Evolutionary conservation across 345 rosid species (phyloP).

Genomic region (Nephelium lappaceum): DNA sequence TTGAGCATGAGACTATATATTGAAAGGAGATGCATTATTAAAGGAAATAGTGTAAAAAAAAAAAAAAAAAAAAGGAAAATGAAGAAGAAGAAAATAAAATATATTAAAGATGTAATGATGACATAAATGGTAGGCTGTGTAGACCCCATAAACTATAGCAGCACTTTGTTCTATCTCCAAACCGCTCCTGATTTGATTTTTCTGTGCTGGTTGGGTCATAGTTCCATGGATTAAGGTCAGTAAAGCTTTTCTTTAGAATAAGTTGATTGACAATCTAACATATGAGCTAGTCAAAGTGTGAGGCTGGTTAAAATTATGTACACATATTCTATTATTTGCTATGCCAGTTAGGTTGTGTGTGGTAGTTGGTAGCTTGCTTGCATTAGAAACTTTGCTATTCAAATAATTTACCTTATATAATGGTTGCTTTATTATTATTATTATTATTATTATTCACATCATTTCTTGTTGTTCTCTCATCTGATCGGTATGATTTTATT

Average conservation of each 20-base stretch:
- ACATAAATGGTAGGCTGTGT: constrained; percentile 49
- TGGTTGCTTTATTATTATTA: neutral
- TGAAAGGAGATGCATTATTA: neutral
- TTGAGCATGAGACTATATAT: constrained; percentile 13
- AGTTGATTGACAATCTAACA: constrained; percentile 14
- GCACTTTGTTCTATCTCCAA: constrained; percentile 29
- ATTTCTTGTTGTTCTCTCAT: neutral
- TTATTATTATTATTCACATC: neutral
- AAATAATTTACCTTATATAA: neutral
- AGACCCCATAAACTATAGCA: constrained; percentile 34
- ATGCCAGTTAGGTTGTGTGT: neutral
- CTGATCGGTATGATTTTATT: neutral
- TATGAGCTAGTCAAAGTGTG: constrained; percentile 8
- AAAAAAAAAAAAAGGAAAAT: too few species aligned
- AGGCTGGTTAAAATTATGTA: constrained; percentile 1
- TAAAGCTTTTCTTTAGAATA: neutral
- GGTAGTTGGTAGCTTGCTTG: constrained; percentile 15
- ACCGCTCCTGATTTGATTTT: constrained; percentile 17
- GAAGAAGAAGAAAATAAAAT: neutral
- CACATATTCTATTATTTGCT: neutral
- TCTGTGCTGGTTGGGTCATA: neutral
- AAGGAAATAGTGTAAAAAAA: neutral
- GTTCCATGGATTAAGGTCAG: constrained; percentile 11
- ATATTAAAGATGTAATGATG: constrained; percentile 13
- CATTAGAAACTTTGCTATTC: neutral